Conservation (phyloP, 1,139 yeast genomes). For the Diutina neorugosa region DNA sequence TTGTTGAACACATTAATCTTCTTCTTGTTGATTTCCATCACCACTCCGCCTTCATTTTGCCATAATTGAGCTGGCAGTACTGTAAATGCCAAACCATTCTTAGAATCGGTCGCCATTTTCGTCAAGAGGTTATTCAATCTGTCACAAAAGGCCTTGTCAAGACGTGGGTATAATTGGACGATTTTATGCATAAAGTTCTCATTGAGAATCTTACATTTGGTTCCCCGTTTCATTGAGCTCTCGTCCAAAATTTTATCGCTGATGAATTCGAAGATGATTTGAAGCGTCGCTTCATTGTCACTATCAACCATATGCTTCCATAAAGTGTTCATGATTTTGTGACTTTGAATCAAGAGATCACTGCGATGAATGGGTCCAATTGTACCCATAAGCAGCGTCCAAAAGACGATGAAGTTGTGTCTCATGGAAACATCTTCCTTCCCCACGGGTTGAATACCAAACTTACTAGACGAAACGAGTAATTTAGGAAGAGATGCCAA, state of each 20-base stretch:
- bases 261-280: conserved; percentile 33
- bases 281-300: conserved; percentile 36
- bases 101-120: conserved; percentile 10
- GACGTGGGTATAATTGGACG: conserved; percentile 36
- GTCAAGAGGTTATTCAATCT: conserved; percentile 9
- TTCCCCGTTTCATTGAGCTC: conserved; percentile 45
- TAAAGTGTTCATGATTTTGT: conserved; percentile 48
- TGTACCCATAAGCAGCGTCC: neutral
- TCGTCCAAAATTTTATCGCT: conserved; percentile 45
- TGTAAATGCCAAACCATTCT: conserved; percentile 35
- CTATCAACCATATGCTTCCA: conserved; percentile 46
- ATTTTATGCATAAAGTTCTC: conserved; percentile 61
- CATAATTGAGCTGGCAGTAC: conserved; percentile 35
- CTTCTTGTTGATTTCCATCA: conserved; percentile 29
- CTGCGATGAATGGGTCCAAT: conserved; percentile 12
- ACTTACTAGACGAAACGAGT: neutral
- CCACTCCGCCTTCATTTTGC: conserved; percentile 15
- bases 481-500: neutral
- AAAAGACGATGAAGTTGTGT: neutral
- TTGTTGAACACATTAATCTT: conserved; percentile 54
- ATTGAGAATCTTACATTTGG: conserved; percentile 67
- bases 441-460: neutral
- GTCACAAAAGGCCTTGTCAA: conserved; percentile 12
- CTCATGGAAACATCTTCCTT: neutral
- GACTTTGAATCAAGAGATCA: conserved; percentile 57